Base-by-base conservation (phyloP, 2,329 filamentous ascomycete species). In the Alternaria dauci region DNA sequence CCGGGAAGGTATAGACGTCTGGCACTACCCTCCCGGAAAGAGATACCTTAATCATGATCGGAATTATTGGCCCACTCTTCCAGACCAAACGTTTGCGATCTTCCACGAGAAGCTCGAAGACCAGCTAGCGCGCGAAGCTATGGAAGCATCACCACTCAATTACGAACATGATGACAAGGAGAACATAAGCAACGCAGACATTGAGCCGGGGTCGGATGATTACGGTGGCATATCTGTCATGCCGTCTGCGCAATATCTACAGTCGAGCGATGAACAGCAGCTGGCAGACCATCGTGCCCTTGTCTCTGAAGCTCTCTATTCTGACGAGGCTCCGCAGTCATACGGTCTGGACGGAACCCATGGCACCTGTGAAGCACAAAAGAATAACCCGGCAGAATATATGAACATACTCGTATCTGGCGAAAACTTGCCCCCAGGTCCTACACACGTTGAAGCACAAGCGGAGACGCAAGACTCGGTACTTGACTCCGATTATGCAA, bases 81-180 rank as follows among this genome's bases (percentile, higher is more conserved):
- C 56, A 34, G 62, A 60, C 5, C 43, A 63, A 14, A 47, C 66
- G 16, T 71, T 72, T 34, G 46, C 55, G 5, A 61, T 72, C 26
- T 67, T 64, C 16, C 39, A 59, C 2, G 69, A 72, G 25, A 55
- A 56, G 14, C 62, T 69, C 4, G 63, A 71, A 39, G 65, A 69
- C 23, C 70, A 70, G 26, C 30, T 70, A 12, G 58, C 55, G 12
- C 52, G 54, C 6, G 67, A 71, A 39, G 65, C 66, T n/a, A 58
- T 60, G 7, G 59, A 57, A 56, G 58, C 56, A 8, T 68, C 66
- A 42, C 69, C 69, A 8, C 54, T 66, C 20, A 46, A 61, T n/a
- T 67, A 63, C 39, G 61, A 71, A 9, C 60, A 70, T 26, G 69
- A 71, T 14, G 61, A 71, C 38, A 72, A 72, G 41, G 70, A 72